A percentile compares a stretch with the other conserved stretches of the same genome.
Evolutionary conservation across 208 protist genomes (phyloP).

Genomic region (Leishmania braziliensis): DNA sequence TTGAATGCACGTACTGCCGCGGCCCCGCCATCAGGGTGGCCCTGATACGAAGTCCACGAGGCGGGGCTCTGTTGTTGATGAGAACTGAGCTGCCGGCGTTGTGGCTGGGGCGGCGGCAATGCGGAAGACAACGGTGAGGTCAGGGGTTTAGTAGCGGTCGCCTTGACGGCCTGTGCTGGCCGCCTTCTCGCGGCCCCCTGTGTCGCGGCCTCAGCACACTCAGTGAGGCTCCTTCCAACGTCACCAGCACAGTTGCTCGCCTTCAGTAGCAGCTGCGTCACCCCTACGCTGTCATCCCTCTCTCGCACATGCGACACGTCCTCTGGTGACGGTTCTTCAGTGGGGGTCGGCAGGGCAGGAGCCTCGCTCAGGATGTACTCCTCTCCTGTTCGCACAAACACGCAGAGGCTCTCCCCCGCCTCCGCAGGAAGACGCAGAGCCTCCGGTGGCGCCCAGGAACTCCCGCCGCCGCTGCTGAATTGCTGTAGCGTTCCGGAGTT

Average conservation of each 20-base stretch:
- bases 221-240: neutral
- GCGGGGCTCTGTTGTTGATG: neutral
- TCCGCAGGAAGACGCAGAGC: conserved; percentile 40
- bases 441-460: conserved; percentile 31
- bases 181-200: neutral
- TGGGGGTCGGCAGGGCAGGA: neutral
- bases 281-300: neutral
- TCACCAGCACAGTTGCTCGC: neutral
- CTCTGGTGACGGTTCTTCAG: neutral
- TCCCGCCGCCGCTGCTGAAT: neutral
- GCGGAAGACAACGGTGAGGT: neutral
- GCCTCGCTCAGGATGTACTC: conserved; percentile 19
- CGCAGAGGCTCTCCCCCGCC: conserved; percentile 14
- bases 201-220: neutral
- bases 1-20: neutral
- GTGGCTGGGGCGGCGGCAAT: neutral
- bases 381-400: conserved; percentile 34
- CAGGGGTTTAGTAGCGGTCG: neutral
- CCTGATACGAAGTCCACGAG: neutral
- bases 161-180: neutral
- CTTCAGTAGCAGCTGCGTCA: neutral
- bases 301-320: neutral
- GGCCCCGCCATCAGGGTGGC: neutral
- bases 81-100: neutral
- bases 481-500: neutral